These are phyloP conservation scores for Leccinum imitatum DNA, from an alignment of 768 basidiomycete species.

Conservation along the genomic window DNA sequence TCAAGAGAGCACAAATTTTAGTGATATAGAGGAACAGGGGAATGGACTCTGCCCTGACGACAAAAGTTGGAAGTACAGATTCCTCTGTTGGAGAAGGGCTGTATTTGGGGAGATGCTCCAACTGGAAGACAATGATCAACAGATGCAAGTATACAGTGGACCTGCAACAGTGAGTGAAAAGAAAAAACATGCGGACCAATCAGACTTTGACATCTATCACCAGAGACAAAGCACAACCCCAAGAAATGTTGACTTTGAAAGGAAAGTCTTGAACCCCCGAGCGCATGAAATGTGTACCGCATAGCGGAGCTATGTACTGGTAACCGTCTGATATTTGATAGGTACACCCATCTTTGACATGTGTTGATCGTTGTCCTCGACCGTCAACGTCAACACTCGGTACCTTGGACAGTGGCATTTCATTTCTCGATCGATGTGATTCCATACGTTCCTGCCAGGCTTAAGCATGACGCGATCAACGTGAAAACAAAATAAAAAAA, in stretches of 20 bases:
- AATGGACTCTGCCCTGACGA: neutral
- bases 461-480: too few species aligned
- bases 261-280: neutral
- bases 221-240: neutral
- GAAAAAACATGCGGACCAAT: slow-evolving; percentile 2
- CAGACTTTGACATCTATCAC: neutral
- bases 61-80: neutral
- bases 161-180: neutral
- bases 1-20: neutral
- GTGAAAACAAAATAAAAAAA: too few species aligned
- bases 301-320: neutral
- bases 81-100: neutral
- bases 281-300: neutral
- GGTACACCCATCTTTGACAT: neutral
- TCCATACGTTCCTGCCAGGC: too few species aligned
- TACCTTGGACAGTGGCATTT: too few species aligned
- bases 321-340: neutral
- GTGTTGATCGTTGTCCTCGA: neutral
- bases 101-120: neutral
- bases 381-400: neutral
- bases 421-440: too few species aligned
- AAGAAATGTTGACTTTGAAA: neutral
- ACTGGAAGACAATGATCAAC: neutral
- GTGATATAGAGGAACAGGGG: neutral
- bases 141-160: neutral